phyloP scores from a whole-genome alignment of 176 grass and related monocot species.

The Thinopyrum elongatum region DNA sequence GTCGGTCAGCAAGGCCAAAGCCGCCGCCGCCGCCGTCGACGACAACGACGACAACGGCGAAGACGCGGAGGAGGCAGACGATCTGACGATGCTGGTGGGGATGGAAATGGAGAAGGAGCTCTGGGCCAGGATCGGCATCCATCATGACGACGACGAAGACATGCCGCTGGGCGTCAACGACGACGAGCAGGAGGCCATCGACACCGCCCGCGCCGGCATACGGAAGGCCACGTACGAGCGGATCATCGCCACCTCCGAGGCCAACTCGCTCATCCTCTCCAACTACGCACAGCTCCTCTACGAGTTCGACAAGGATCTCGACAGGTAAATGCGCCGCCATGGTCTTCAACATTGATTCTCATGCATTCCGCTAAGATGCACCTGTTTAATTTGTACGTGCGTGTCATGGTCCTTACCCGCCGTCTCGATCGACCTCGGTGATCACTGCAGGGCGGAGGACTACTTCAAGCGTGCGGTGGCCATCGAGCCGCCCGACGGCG shows the following conservation, averaged over 20 bases:
- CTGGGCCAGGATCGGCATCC: constrained; percentile 67
- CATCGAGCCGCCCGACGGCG: constrained; percentile 63
- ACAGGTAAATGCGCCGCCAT: constrained; percentile 39
- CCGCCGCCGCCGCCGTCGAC: neutral
- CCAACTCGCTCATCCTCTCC: constrained; percentile 75
- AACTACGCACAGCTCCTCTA: constrained; percentile 95
- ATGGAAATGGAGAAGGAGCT: constrained; percentile 37
- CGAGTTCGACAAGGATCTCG: constrained; percentile 59
- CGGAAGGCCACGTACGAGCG: constrained; percentile 64
- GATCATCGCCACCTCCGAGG: constrained; percentile 42
- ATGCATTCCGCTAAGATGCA: neutral
- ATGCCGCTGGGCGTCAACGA: neutral
- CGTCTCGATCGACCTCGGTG: neutral
- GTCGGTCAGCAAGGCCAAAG: neutral
- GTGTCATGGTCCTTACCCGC: neutral
- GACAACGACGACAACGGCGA: neutral
- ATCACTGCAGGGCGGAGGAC: constrained; percentile 55
- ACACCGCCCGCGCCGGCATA: constrained; percentile 10
- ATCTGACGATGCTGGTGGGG: constrained; percentile 27
- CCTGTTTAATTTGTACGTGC: neutral
- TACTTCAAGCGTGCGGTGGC: constrained; percentile 72
- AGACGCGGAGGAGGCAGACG: constrained; percentile 1
- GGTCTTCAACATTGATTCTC: neutral
- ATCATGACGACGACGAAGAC: constrained; percentile 21
- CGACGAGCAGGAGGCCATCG: neutral